Percentiles rank a stretch among this genome's conserved stretches.
Conservation (phyloP, 2,329 filamentous ascomycete species). For the Xylariaceae sp. region DNA sequence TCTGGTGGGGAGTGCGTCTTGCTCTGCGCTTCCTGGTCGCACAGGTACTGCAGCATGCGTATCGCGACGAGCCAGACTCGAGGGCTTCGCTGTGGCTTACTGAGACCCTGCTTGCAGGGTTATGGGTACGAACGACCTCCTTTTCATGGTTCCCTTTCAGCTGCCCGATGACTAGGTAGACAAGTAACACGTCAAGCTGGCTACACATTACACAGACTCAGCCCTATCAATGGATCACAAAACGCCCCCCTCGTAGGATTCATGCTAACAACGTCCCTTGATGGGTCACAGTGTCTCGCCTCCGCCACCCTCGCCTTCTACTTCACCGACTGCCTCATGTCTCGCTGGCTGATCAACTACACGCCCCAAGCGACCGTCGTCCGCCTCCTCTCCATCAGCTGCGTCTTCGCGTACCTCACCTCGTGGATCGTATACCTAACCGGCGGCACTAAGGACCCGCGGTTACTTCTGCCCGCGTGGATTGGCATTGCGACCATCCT, state of each 20-base stretch:
- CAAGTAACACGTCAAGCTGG: too few species aligned
- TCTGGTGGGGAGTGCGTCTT: constrained; percentile 67
- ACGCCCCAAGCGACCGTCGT: constrained; percentile 76
- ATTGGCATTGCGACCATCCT: constrained; percentile 70
- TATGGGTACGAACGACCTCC: constrained; percentile 13
- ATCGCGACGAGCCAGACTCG: constrained; percentile 36
- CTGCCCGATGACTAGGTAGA: too few species aligned
- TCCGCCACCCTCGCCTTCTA: constrained; percentile 76
- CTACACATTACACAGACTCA: not conserved
- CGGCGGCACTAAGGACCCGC: constrained; percentile 64
- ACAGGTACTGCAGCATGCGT: constrained; percentile 39
- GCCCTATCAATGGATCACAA: not conserved
- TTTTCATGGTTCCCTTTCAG: too few species aligned
- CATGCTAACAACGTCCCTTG: not conserved
- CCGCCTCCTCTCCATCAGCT: constrained; percentile 69
- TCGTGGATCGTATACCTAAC: constrained; percentile 65
- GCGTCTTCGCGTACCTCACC: constrained; percentile 69
- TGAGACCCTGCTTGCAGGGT: constrained; percentile 29
- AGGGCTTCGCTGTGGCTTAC: constrained; percentile 53
- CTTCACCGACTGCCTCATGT: constrained; percentile 82
- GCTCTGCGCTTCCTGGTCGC: constrained; percentile 63
- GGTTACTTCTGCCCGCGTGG: constrained; percentile 70
- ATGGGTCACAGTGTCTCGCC: constrained; percentile 56
- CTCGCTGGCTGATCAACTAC: constrained; percentile 79
- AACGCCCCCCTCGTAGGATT: not conserved